These are phyloP conservation scores for Tirmania nivea DNA, from an alignment of 495 filamentous ascomycete species.

Conservation along the genomic window DNA sequence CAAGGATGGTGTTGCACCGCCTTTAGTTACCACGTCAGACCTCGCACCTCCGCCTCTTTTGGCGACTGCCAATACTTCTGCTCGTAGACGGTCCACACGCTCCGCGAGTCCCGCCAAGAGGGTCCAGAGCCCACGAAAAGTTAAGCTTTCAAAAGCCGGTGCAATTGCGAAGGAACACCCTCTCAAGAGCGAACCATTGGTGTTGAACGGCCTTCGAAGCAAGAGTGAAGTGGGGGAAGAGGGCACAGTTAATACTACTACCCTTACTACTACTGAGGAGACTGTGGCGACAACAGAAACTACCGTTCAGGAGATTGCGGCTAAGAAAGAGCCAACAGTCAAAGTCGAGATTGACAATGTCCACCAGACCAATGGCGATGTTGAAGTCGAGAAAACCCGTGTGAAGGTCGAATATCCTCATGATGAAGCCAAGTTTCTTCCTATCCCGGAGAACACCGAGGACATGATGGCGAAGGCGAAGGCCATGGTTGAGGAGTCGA, in stretches of 20 bases:
- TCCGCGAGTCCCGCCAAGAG: conserved; percentile 33
- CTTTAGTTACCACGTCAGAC: conserved; percentile 9
- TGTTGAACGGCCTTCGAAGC: not conserved
- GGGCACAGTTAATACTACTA: conserved; percentile 13
- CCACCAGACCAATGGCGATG: conserved; percentile 31
- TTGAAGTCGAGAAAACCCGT: conserved; percentile 49
- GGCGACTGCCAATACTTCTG: conserved; percentile 9
- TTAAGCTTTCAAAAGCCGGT: conserved; percentile 35
- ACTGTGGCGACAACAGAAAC: conserved; percentile 9
- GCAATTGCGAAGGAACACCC: conserved; percentile 26
- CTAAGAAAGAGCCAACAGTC: conserved; percentile 35
- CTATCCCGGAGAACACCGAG: conserved; percentile 49
- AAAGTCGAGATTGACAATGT: conserved; percentile 45
- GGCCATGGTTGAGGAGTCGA: conserved; percentile 70
- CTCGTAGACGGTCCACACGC: conserved; percentile 28
- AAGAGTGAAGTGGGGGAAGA: conserved; percentile 10
- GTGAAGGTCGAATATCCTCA: conserved; percentile 59
- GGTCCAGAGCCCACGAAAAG: conserved; percentile 46
- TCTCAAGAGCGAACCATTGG: conserved; percentile 16
- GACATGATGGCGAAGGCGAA: conserved; percentile 70
- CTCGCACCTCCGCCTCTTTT: conserved; percentile 24
- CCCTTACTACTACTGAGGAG: conserved; percentile 13
- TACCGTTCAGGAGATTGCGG: not conserved
- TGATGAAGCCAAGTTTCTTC: conserved; percentile 38
- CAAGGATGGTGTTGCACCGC: conserved; percentile 3